Evolutionary conservation across 805 yeast species (phyloP), one percentile per base, ranked within the genome.

Genomic region (Pichia scutulata): DNA sequence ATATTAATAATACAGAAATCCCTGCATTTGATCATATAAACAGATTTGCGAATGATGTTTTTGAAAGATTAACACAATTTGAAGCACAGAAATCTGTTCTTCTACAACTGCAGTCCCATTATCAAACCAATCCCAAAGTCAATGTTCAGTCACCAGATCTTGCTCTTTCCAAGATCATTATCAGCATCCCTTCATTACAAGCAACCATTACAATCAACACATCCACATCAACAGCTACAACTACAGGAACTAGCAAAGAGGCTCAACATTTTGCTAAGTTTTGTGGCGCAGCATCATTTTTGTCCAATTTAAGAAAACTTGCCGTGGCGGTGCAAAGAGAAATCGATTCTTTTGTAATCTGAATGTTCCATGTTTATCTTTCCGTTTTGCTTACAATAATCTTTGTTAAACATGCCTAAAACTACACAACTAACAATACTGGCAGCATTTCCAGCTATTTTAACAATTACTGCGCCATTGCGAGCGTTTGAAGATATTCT

Each of bases 31-130:
- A 41, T 24, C 56, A 64, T 45, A 18, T 66, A 30, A 33, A 41
- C 19, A 51, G 53, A 41, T 68, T 68, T 56, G 66, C 58, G 1
- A 41, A 48, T 7, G 54, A 55, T 19, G 55, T 68, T 7, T 50
- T 66, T n/a, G 48, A 53, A 16, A 58, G 58, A 39, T 53, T 68
- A 41, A 46, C 63, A 9, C 57, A 50, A n/a, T 40, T 61, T 8
- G 64, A 64, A 43, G 40, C 52, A 14, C 60, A 59, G 42, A 52
- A 44, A 19, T 43, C 60, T 5, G 48, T 49, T 3, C 54, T 64
- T 39, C 36, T 30, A 6, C 23, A 43, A 19, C 30, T 67, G 3
- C 52, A 57, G 18, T 43, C 43, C 0, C 40, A 52, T 9, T 51
- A 61, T 12, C 30, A 39, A 39, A 19, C 6, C 10, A 39, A 39